Conservation (phyloP, 176 grass and related monocot species). For the Alloteropsis semialata region DNA sequence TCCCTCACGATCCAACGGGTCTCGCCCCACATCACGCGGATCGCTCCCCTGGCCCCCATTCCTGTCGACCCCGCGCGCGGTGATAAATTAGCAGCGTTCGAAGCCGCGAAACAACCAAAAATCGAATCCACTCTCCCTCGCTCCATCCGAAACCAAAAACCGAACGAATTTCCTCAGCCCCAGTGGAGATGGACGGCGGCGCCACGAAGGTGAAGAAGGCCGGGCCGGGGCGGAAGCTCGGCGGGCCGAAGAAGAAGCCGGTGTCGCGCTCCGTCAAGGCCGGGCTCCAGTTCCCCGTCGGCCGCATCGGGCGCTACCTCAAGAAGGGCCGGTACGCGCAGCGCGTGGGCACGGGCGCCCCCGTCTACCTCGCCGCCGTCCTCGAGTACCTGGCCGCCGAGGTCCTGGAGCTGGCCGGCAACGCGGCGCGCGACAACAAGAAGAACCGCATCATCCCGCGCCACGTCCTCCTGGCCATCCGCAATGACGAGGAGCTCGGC, state of each 20-base stretch:
- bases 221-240: background rate
- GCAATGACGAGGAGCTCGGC: constrained; percentile 56
- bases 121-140: background rate
- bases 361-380: constrained; percentile 69
- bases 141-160: background rate
- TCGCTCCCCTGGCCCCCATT: background rate
- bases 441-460: constrained; percentile 39
- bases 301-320: constrained; percentile 44
- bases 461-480: constrained; percentile 45
- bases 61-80: no score
- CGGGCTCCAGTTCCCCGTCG: constrained; percentile 55
- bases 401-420: constrained; percentile 48
- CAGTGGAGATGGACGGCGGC: constrained; percentile 13
- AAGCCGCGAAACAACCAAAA: background rate
- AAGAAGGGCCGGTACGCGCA: constrained; percentile 50
- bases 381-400: constrained; percentile 77
- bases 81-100: background rate
- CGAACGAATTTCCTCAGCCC: no score
- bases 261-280: constrained; percentile 50
- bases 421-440: constrained; percentile 52
- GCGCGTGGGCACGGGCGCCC: constrained; percentile 48
- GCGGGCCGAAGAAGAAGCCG: constrained; percentile 49
- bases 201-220: constrained; percentile 40
- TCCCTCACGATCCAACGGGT: constrained; percentile 2
- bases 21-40: constrained; percentile 5